Evolutionary conservation across 768 basidiomycete species (phyloP), one percentile per base, ranked within the genome.

Genomic region (Suillus subalutaceus): DNA sequence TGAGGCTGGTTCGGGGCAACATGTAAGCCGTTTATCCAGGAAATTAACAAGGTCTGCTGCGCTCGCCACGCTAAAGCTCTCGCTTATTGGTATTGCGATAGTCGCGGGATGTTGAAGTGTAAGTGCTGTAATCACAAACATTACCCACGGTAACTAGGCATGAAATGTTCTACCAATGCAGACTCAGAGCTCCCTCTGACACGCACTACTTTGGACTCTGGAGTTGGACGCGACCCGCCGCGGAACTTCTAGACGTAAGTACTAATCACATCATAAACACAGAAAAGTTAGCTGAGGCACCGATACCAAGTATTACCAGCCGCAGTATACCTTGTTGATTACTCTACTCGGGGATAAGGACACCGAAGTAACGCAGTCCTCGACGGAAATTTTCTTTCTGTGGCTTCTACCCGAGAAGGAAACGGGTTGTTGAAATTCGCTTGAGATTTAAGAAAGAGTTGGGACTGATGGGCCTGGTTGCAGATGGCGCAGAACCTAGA

Each of bases 21-120:
- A 30, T 55, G 53, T 55, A 55, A 32, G 53, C 53, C 53, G 53
- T 55, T 55, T 55, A 55, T 32, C 53, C 53, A 32, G 53, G 53
- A 55, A 53, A 55, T 55, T 55, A 55, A 53, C 8, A 32, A 20
- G 53, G 53, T 16, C 53, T 55, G 16, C 30, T 50, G 48, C n/a
- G 16, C 52, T 2, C 18, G 6, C 32, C 32, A 13, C 35, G 35
- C 32, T 38, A n/a, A 6, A 37, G 20, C 55, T 38, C 35, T 56
- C 55, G 55, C 55, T 56, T 56, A 56, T 56, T 56, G 10, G 5
- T 35, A 35, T 32, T 56, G 55, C 55, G 55, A 56, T 37, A 56
- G 6, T 56, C 55, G 20, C 55, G 55, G 55, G 20, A 20, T 32
- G 32, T 56, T 53, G 20, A 35, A 56, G 55, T 20, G 55, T 35